phyloP scores from a whole-genome alignment of 768 basidiomycete genomes.

The Lactarius quietus region DNA sequence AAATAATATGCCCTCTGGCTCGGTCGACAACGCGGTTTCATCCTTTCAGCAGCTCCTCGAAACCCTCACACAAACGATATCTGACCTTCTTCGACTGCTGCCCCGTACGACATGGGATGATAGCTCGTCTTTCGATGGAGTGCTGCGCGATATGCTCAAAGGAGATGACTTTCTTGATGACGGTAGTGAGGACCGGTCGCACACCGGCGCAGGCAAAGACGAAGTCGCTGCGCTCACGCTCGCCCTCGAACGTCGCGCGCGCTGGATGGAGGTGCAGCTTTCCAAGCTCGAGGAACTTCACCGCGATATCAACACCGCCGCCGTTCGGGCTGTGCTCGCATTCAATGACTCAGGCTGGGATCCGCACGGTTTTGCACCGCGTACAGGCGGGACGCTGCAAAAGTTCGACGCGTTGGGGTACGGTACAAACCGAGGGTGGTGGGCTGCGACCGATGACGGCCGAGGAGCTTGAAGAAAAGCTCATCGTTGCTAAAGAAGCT shows the following conservation, averaged over 20 bases:
- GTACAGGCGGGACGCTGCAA: constrained; percentile 60
- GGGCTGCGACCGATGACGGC: constrained; percentile 50
- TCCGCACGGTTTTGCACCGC: constrained; percentile 60
- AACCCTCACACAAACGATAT: constrained; percentile 87
- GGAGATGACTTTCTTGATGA: constrained; percentile 82
- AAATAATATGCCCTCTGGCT: constrained; percentile 77
- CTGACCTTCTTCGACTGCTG: constrained; percentile 77
- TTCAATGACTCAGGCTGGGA: constrained; percentile 90
- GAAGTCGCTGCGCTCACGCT: constrained; percentile 82
- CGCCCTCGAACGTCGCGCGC: constrained; percentile 82
- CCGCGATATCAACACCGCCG: constrained; percentile 86
- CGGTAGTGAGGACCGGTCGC: constrained; percentile 59
- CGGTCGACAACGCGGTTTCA: constrained; percentile 87
- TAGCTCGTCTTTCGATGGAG: constrained; percentile 84
- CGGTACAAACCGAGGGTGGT: constrained; percentile 43
- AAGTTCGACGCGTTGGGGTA: constrained; percentile 66
- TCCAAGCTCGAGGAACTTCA: constrained; percentile 87
- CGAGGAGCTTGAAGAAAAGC: constrained; percentile 73
- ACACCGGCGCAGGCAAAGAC: constrained; percentile 58
- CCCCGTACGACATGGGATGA: constrained; percentile 90
- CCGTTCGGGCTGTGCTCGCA: constrained; percentile 73
- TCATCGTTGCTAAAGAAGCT: constrained; percentile 65
- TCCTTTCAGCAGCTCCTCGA: constrained; percentile 88
- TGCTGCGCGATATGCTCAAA: constrained; percentile 82
- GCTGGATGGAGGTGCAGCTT: constrained; percentile 91